Conservation (phyloP, 305 asterid genomes). For the Fraxinus sp. region DNA sequence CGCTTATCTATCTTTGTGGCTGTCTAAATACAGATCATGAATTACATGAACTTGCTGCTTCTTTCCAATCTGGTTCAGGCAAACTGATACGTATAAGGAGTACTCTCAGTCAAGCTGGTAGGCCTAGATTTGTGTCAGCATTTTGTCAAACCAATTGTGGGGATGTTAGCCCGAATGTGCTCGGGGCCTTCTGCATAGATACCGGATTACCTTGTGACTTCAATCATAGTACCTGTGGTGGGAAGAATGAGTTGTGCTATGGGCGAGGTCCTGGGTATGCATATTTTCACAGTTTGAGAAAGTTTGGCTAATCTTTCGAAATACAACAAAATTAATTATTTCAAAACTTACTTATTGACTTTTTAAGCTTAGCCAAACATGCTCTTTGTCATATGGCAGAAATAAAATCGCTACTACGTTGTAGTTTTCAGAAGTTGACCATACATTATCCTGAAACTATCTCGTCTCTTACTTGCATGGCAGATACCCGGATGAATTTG, state of each 20-base stretch:
- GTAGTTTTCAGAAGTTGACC: background rate
- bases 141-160: conserved; percentile 97
- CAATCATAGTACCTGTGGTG: conserved; percentile 95
- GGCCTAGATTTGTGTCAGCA: conserved; percentile 88
- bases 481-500: conserved; percentile 94
- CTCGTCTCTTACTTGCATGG: conserved; percentile 26
- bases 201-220: conserved; percentile 93
- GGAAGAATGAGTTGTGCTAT: conserved; percentile 92
- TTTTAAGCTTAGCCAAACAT: background rate
- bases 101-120: conserved; percentile 64
- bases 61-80: conserved; percentile 65
- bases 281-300: conserved; percentile 11
- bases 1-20: conserved; percentile 15
- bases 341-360: background rate
- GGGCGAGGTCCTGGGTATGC: conserved; percentile 98
- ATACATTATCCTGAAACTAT: conserved; percentile 3
- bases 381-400: background rate
- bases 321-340: background rate
- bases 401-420: background rate
- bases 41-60: conserved; percentile 83
- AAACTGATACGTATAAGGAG: conserved; percentile 79
- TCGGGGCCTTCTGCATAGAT: conserved; percentile 90
- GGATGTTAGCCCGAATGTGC: conserved; percentile 97
- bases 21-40: conserved; percentile 65
- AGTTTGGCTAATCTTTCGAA: background rate